Conservation (phyloP, 176 grass and related monocot genomes). For the Raddia guianensis region DNA sequence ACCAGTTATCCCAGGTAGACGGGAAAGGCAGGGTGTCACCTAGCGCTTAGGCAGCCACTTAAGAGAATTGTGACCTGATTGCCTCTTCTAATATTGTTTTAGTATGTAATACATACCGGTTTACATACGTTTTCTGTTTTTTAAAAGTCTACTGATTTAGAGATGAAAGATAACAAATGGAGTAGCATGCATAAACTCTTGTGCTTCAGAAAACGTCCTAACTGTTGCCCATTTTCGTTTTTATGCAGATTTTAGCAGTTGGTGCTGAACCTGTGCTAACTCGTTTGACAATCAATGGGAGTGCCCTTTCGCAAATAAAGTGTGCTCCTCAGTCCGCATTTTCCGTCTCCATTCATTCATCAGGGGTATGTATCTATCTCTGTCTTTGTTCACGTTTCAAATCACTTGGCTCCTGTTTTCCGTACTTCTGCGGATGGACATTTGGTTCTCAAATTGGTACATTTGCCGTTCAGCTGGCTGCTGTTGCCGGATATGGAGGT, state of each 20-base stretch:
- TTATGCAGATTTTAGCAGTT: slow-evolving; percentile 70
- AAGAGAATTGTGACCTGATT: neutral
- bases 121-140: slow-evolving; percentile 6
- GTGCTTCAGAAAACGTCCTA: slow-evolving; percentile 16
- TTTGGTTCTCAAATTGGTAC: neutral
- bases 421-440: neutral
- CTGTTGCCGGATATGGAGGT: slow-evolving; percentile 72
- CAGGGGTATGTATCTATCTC: slow-evolving; percentile 61
- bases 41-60: too few relatives aligned
- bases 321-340: slow-evolving; percentile 84
- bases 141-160: neutral
- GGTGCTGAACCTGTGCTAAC: slow-evolving; percentile 79
- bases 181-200: slow-evolving; percentile 19
- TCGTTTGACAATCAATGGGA: slow-evolving; percentile 69
- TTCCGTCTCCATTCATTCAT: slow-evolving; percentile 77
- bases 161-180: neutral
- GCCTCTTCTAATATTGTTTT: neutral
- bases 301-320: slow-evolving; percentile 85
- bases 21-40: too few relatives aligned
- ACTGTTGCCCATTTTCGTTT: slow-evolving; percentile 8
- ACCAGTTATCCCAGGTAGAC: too few relatives aligned
- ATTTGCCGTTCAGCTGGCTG: slow-evolving; percentile 53
- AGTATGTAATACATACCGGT: neutral
- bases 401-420: neutral
- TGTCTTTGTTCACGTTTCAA: slow-evolving; percentile 13